A percentile compares a stretch with the other conserved stretches of the same genome.
Conservation (phyloP, 2,329 filamentous ascomycete species). For the Epichloe gansuensis region DNA sequence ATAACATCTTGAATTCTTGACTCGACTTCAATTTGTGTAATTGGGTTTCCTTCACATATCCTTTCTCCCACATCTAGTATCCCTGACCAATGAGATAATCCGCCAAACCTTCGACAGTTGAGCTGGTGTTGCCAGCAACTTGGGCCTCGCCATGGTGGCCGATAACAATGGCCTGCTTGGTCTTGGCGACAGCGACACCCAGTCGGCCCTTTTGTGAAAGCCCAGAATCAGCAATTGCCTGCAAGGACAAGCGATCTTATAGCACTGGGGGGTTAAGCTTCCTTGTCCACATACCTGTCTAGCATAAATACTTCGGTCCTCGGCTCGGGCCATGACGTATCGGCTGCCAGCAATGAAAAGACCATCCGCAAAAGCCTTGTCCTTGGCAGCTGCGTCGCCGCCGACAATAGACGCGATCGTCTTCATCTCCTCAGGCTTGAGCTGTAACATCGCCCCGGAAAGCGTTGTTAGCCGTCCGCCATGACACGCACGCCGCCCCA, state of each 20-base stretch:
- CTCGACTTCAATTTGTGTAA: slow-evolving; percentile 1
- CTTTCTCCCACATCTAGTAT: slow-evolving; percentile 39
- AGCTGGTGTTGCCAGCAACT: slow-evolving; percentile 62
- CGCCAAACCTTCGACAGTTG: slow-evolving; percentile 69
- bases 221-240: background rate
- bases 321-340: slow-evolving; percentile 64
- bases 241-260: background rate
- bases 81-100: slow-evolving; percentile 72
- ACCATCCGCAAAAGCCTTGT: slow-evolving; percentile 59
- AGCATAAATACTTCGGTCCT: slow-evolving; percentile 69
- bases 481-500: slow-evolving; percentile 3
- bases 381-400: slow-evolving; percentile 33
- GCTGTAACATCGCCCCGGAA: slow-evolving; percentile 10
- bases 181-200: slow-evolving; percentile 75
- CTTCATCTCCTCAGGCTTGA: slow-evolving; percentile 44
- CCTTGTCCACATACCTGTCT: slow-evolving; percentile 53
- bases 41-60: slow-evolving; percentile 4
- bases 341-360: slow-evolving; percentile 64
- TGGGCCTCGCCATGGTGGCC: slow-evolving; percentile 69
- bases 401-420: slow-evolving; percentile 39
- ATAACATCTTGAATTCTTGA: slow-evolving; percentile 1
- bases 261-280: background rate
- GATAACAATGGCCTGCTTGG: slow-evolving; percentile 76
- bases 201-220: slow-evolving; percentile 47
- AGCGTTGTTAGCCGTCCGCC: background rate